A percentile compares a stretch with the other conserved stretches of the same genome.
Conservation (phyloP, 768 basidiomycete species). For the Chalciporus piperatus region DNA sequence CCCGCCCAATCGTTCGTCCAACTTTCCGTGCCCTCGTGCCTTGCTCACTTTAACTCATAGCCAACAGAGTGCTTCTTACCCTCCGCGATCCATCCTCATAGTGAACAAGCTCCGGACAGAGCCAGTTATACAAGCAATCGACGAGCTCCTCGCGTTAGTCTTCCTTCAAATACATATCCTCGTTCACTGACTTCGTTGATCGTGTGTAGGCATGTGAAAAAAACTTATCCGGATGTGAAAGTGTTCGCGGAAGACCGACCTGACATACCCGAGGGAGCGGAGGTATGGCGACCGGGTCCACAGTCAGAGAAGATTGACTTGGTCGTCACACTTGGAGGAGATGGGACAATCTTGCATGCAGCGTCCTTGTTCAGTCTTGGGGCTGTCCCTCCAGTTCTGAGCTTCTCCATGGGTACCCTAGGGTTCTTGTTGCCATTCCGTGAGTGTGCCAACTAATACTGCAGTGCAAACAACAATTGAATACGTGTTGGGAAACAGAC, state of each 20-base stretch:
- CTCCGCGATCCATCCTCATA: slow-evolving; percentile 65
- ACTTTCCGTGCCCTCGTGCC: slow-evolving; percentile 4
- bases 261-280: slow-evolving; percentile 62
- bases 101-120: slow-evolving; percentile 81
- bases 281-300: slow-evolving; percentile 58
- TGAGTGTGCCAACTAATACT: slow-evolving; percentile 38
- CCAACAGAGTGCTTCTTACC: slow-evolving; percentile 23
- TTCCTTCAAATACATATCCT: neutral
- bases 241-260: slow-evolving; percentile 66
- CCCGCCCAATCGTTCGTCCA: slow-evolving; percentile 21
- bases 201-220: slow-evolving; percentile 49
- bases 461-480: slow-evolving; percentile 2
- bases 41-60: slow-evolving; percentile 29
- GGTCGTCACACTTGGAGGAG: slow-evolving; percentile 89
- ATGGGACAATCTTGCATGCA: slow-evolving; percentile 92
- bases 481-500: slow-evolving; percentile 45
- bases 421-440: slow-evolving; percentile 94
- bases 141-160: slow-evolving; percentile 66
- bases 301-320: slow-evolving; percentile 70
- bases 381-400: slow-evolving; percentile 84
- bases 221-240: slow-evolving; percentile 56
- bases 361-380: slow-evolving; percentile 87
- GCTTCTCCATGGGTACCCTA: slow-evolving; percentile 73
- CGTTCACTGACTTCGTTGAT: slow-evolving; percentile 1
- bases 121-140: slow-evolving; percentile 73